Conservation (phyloP, 169 alveolate species). For the Hepatocystis sp. region DNA sequence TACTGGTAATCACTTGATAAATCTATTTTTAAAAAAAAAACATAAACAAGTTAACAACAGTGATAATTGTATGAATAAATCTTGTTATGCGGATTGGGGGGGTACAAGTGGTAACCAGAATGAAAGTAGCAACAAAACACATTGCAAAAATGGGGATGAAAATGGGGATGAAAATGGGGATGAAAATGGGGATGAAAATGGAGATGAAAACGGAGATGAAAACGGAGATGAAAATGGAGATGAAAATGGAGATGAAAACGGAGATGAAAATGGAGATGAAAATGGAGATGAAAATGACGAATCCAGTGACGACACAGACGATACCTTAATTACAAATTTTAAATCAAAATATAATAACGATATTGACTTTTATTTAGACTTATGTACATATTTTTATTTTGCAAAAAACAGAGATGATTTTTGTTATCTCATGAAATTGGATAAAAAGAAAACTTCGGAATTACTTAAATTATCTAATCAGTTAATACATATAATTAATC, state of each 20-base stretch:
- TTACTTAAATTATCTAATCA: slow-evolving; percentile 58
- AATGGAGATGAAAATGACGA: not conserved
- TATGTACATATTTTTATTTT: slow-evolving; percentile 58
- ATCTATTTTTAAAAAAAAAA: slow-evolving; percentile 22
- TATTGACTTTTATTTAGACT: slow-evolving; percentile 54
- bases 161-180: too few relatives aligned
- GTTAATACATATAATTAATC: slow-evolving; percentile 50
- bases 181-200: too few relatives aligned
- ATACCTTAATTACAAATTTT: slow-evolving; percentile 11
- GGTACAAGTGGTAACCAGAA: too few relatives aligned
- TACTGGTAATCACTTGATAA: slow-evolving; percentile 9
- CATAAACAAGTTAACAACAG: not conserved
- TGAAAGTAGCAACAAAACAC: too few relatives aligned
- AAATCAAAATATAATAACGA: slow-evolving; percentile 53
- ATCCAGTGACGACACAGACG: not conserved
- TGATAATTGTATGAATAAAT: too few relatives aligned
- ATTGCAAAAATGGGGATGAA: too few relatives aligned
- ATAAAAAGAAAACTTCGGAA: slow-evolving; percentile 63
- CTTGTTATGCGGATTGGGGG: too few relatives aligned
- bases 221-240: too few relatives aligned
- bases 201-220: too few relatives aligned
- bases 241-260: not conserved
- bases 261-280: not conserved
- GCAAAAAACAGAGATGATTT: slow-evolving; percentile 34
- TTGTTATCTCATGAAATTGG: slow-evolving; percentile 41